Conservation (phyloP, 192 early-diverging fungal genomes). For the Fimicolochytrium jonesii region DNA sequence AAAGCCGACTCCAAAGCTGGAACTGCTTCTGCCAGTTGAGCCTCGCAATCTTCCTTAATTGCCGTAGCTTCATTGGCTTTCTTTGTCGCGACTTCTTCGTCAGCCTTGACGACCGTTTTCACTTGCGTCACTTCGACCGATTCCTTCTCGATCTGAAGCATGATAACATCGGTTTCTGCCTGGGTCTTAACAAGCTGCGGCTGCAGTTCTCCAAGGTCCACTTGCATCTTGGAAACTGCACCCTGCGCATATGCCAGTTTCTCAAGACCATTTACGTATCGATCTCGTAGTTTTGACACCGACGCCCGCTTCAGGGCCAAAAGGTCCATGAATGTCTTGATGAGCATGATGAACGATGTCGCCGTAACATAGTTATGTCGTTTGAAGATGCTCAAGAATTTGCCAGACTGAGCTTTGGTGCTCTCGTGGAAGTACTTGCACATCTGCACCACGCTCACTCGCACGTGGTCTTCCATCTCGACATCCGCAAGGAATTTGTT, state of each 20-base stretch:
- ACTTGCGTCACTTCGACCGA: conserved; percentile 51
- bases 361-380: conserved; percentile 61
- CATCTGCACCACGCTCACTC: conserved; percentile 50
- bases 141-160: conserved; percentile 56
- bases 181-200: conserved; percentile 54
- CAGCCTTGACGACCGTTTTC: conserved; percentile 51
- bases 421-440: conserved; percentile 60
- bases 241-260: conserved; percentile 56
- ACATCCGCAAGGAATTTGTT: conserved; percentile 49
- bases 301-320: conserved; percentile 37
- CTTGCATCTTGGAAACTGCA: conserved; percentile 57
- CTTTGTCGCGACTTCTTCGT: conserved; percentile 55
- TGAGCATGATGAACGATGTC: conserved; percentile 57
- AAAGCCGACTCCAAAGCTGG: conserved; percentile 55
- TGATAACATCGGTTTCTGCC: conserved; percentile 52
- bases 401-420: conserved; percentile 42
- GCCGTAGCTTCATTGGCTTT: conserved; percentile 52
- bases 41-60: conserved; percentile 60
- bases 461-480: conserved; percentile 44
- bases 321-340: conserved; percentile 52
- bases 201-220: conserved; percentile 54
- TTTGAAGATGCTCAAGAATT: conserved; percentile 37
- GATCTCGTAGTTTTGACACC: conserved; percentile 43
- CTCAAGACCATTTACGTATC: conserved; percentile 57
- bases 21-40: conserved; percentile 56